Base-by-base conservation (phyloP, 2,329 filamentous ascomycete genomes). In the Gaeumannomyces sp. region DNA sequence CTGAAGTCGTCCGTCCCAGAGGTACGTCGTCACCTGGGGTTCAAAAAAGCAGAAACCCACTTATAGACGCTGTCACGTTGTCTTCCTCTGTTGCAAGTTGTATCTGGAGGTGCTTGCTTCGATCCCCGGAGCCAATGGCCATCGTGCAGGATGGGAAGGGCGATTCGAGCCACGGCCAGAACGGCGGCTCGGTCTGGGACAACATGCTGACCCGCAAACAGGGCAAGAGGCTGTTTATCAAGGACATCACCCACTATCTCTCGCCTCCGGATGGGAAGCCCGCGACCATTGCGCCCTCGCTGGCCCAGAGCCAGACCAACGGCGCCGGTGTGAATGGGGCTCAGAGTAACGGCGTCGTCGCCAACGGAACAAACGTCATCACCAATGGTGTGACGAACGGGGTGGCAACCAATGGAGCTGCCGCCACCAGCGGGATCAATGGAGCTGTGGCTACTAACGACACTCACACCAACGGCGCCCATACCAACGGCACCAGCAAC, bases 211-310 rank as follows among this genome's bases (percentile, higher is more conserved):
- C 16, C 38, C 38, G 19, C 19, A 33, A 65, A 71, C 70, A 96
- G 91, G 90, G 88, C 72, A 97, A 96, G 81, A 91, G 94, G 71
- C 81, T 96, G 71, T 97, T 98, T 80, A 95, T 99, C 84, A 99
- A 99, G 78, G 95, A 98, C 76, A 99, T 98, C 80, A 89, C 91
- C 65, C 90, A 97, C 78, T 98, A 98, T 76, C 83, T 97, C 69
- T 82, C 96, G 68, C 90, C 93, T 6, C 91, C 92, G 4, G 80
- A 90, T 68, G 82, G 83, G 60, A 84, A 89, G 71, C 81, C 85
- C 19, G 85, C 91, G 62, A 81, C 81, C 61, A 86, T 95, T 66
- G 93, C 92, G 13, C 90, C 91, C 2, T 97, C 92, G n/a, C 82
- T 97, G 62, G 86, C 84, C 33, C 68, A 73, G 29, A 35, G 64